Evolutionary conservation across 129 eudicot species (phyloP).

Genomic region (Helichrysum umbraculigerum): DNA sequence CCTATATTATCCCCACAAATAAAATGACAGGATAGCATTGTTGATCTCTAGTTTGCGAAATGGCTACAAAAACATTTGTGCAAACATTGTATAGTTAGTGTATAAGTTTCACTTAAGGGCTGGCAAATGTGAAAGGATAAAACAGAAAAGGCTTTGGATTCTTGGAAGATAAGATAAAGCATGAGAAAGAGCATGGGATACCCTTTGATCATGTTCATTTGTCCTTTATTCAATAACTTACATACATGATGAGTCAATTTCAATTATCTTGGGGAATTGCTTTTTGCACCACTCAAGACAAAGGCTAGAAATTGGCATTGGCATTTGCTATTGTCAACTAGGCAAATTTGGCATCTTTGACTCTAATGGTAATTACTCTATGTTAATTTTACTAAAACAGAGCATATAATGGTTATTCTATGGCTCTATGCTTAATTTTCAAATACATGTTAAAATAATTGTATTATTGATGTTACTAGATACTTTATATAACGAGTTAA

Average conservation of each 20-base stretch:
- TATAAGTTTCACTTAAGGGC: background rate
- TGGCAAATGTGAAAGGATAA: background rate
- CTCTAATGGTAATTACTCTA: background rate
- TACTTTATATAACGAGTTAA: too few relatives aligned
- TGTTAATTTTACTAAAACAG: background rate
- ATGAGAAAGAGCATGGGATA: constrained; percentile 34
- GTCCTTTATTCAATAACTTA: constrained; percentile 31
- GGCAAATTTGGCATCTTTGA: constrained; percentile 20
- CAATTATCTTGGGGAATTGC: constrained; percentile 26
- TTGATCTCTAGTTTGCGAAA: background rate
- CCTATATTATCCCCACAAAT: too few relatives aligned
- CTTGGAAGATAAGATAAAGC: constrained; percentile 18
- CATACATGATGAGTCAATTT: constrained; percentile 14
- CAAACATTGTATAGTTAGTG: background rate
- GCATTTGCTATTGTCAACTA: constrained; percentile 19
- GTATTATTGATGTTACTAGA: too few relatives aligned
- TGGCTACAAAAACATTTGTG: background rate
- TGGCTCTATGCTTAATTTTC: background rate
- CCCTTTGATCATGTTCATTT: constrained; percentile 33
- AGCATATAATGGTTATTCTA: too few relatives aligned
- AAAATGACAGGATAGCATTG: too few relatives aligned
- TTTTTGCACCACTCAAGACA: constrained; percentile 34
- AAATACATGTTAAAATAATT: too few relatives aligned
- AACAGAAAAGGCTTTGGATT: constrained; percentile 23
- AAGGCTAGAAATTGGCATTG: constrained; percentile 31